A percentile compares a stretch with the other conserved stretches of the same genome.
Evolutionary conservation across 352 stramenopile species (phyloP).

Genomic region (Lagenidium sp.): DNA sequence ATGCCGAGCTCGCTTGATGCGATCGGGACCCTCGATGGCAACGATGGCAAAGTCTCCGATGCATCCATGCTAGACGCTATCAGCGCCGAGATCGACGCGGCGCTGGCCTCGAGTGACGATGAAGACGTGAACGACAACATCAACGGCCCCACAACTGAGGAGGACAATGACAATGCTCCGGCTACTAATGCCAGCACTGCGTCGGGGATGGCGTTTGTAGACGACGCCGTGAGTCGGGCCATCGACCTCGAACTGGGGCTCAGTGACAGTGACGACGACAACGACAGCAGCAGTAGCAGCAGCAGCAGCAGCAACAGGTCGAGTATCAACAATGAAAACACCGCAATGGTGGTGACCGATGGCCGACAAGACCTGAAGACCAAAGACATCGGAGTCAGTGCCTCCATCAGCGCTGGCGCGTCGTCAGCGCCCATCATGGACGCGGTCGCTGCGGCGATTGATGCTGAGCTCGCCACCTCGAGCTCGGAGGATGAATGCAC

Average conservation of each 20-base stretch:
- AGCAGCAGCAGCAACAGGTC: conserved; percentile 1
- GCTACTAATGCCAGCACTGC: background rate
- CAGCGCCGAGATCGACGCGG: conserved; percentile 8
- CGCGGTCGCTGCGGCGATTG: conserved; percentile 13
- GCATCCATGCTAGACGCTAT: conserved; percentile 8
- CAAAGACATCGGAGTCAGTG: background rate
- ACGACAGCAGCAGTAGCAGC: conserved; percentile 4
- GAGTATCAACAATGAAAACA: background rate
- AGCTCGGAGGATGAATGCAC: conserved; percentile 9
- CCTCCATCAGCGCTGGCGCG: background rate
- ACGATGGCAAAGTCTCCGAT: conserved; percentile 7
- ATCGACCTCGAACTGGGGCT: conserved; percentile 11
- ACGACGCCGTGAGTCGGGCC: conserved; percentile 7
- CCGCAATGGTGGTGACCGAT: background rate
- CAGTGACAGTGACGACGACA: conserved; percentile 1
- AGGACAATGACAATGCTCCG: background rate
- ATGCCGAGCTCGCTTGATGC: background rate
- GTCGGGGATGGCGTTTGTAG: background rate
- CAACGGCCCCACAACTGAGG: conserved; percentile 1
- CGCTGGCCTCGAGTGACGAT: background rate
- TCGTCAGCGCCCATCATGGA: too few relatives aligned
- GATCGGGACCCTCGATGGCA: conserved; percentile 17
- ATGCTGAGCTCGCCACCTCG: conserved; percentile 26
- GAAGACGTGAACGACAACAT: too few relatives aligned
- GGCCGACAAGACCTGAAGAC: background rate